Evolutionary conservation across 2,329 filamentous ascomycete genomes (phyloP).

Genomic region (Colletotrichum magnum): DNA sequence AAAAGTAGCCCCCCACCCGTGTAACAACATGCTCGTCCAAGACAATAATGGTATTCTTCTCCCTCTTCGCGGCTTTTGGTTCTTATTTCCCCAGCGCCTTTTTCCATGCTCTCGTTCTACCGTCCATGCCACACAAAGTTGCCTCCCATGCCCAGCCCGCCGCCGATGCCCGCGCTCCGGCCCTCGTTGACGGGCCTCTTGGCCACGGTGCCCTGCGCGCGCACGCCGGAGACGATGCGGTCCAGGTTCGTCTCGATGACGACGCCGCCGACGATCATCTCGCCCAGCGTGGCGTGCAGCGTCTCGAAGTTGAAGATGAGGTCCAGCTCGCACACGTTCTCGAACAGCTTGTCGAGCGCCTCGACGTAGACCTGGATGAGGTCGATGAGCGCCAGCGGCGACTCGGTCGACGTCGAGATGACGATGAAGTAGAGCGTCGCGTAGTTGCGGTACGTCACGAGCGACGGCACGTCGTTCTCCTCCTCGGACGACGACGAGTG

Average conservation of each 20-base stretch:
- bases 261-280: conserved; percentile 96
- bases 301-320: conserved; percentile 99
- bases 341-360: conserved; percentile 92
- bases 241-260: conserved; percentile 94
- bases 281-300: conserved; percentile 88
- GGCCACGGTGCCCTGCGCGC: conserved; percentile 80
- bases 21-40: conserved; percentile 46
- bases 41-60: conserved; percentile 30
- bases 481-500: conserved; percentile 75
- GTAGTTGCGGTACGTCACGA: conserved; percentile 98
- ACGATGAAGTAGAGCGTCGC: conserved; percentile 99
- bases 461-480: conserved; percentile 90
- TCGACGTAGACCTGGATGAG: conserved; percentile 99
- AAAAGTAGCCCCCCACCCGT: conserved; percentile 41
- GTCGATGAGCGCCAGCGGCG: conserved; percentile 93
- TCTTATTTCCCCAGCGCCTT: no score
- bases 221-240: conserved; percentile 88
- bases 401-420: conserved; percentile 96
- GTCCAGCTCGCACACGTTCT: conserved; percentile 98
- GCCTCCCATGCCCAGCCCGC: conserved; percentile 68
- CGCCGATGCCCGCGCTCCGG: conserved; percentile 60
- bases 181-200: conserved; percentile 85
- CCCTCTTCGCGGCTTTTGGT: background rate
- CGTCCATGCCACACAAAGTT: conserved; percentile 70
- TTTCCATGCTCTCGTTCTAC: conserved; percentile 42